Evolutionary conservation across 345 rosid genomes (phyloP), one percentile per base, ranked within the genome.

Genomic region (Noccaea caerulescens): DNA sequence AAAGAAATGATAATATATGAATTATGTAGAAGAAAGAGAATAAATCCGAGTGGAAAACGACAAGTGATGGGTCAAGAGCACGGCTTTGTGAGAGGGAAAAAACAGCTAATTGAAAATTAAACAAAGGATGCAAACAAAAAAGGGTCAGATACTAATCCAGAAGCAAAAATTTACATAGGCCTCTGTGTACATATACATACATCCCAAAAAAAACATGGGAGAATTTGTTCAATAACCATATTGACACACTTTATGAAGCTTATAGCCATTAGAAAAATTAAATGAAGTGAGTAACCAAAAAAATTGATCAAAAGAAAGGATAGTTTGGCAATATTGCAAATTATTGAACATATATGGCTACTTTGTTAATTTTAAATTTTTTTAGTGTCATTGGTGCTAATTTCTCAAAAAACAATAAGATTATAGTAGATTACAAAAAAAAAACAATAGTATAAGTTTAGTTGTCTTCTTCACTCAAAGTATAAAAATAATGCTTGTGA

Each of bases 61-160:
- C 76, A 72, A 72, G 42, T 36, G 64, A 72, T 72, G 76, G 50
- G 76, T 72, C 58, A 72, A 72, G 64, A n/a, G 49, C 64, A 59
- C 27, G 44, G 62, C 65, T 11, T 23, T 23, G 76, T 57, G 41
- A 23, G 65, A 56, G 41, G 47, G 49, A n/a, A 30, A 52, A 27
- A 34, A 63, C 71, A 72, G 71, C 76, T 45, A 63, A 46, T 60
- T 12, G 2, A 23, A 56, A 43, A 43, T 16, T 20, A 20, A 58
- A 57, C 39, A 2, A 32, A 32, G 16, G 13, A 14, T 44, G 39
- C 68, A 8, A 49, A 69, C 38, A 46, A 58, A 58, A 53, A 10
- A 67, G 12, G 32, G 30, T 34, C 52, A 14, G 32, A 27, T n/a
- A 38, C 4, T 25, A 12, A n/a, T 61, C 6, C 9, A 14, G n/a